phyloP scores from a whole-genome alignment of 2,329 filamentous ascomycete species.

The Sporothrix curviconia region DNA sequence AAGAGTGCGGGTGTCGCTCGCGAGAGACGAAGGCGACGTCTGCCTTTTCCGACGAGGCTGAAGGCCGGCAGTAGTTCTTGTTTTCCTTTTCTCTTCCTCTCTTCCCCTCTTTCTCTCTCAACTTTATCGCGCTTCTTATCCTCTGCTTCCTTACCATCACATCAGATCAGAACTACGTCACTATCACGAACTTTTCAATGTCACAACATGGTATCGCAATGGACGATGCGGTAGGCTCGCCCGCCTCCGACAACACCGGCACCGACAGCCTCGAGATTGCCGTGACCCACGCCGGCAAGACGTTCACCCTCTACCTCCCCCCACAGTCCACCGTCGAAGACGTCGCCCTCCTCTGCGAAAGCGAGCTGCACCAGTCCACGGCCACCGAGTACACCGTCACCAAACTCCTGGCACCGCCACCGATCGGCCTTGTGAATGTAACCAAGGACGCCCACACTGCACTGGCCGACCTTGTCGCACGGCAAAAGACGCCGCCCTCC shows the following conservation, averaged over 20 bases:
- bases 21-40: no score
- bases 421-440: conserved; percentile 24
- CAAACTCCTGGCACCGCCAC: conserved; percentile 24
- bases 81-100: neutral
- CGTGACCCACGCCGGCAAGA: conserved; percentile 20
- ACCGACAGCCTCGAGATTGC: conserved; percentile 15
- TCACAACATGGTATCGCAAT: neutral
- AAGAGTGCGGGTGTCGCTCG: neutral
- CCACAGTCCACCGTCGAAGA: conserved; percentile 22
- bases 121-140: neutral
- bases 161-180: no score
- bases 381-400: conserved; percentile 21
- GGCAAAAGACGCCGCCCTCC: neutral
- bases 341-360: conserved; percentile 22
- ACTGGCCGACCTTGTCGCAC: conserved; percentile 21
- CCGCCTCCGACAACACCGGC: neutral
- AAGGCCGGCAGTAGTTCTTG: neutral
- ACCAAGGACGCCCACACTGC: conserved; percentile 21
- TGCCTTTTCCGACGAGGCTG: no score
- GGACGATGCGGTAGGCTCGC: neutral
- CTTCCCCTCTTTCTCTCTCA: neutral
- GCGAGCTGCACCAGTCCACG: conserved; percentile 1
- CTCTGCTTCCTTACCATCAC: no score
- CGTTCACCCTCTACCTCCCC: conserved; percentile 18
- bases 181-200: neutral